Percentiles rank a stretch among this genome's conserved stretches.
These are phyloP conservation scores for Debaryomyces psychrophilus DNA, from an alignment of 1,139 yeast species.

Conservation along the genomic window DNA sequence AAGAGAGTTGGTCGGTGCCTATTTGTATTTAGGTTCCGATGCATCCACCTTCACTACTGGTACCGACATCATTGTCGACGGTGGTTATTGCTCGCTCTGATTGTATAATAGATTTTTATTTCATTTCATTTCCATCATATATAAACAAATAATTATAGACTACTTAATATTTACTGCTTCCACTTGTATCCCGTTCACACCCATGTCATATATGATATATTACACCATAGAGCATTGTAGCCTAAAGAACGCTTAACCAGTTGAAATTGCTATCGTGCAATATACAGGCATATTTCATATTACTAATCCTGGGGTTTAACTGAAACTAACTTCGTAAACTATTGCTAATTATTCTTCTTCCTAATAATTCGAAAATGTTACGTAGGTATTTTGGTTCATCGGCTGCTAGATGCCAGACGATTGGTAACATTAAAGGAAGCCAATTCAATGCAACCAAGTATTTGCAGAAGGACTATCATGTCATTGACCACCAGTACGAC, in stretches of 20 bases:
- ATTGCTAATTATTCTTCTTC: not conserved
- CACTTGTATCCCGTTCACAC: not conserved
- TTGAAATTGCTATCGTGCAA: not conserved
- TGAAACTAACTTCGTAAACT: not conserved
- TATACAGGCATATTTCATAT: constrained; percentile 6
- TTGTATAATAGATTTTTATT: constrained; percentile 8
- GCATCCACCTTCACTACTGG: constrained; percentile 50
- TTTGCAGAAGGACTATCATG: constrained; percentile 79
- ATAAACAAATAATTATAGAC: constrained; percentile 1
- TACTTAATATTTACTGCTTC: not conserved
- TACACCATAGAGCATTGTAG: not conserved
- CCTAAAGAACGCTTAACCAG: not conserved
- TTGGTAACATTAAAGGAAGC: constrained; percentile 46
- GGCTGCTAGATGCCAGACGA: constrained; percentile 24
- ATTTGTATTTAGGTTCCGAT: constrained; percentile 44
- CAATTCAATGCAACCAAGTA: constrained; percentile 53
- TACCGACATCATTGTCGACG: constrained; percentile 50
- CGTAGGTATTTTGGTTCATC: constrained; percentile 24
- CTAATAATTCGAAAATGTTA: constrained; percentile 18
- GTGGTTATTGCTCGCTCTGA: constrained; percentile 44
- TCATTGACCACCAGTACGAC: constrained; percentile 96
- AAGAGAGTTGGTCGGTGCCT: constrained; percentile 48
- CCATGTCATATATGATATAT: not conserved
- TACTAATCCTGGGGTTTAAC: constrained; percentile 7
- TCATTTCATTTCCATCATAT: not conserved